Percentiles rank a stretch among this genome's conserved stretches.
Conservation (phyloP, 106 monocot genomes). For the Acorus calamus region DNA sequence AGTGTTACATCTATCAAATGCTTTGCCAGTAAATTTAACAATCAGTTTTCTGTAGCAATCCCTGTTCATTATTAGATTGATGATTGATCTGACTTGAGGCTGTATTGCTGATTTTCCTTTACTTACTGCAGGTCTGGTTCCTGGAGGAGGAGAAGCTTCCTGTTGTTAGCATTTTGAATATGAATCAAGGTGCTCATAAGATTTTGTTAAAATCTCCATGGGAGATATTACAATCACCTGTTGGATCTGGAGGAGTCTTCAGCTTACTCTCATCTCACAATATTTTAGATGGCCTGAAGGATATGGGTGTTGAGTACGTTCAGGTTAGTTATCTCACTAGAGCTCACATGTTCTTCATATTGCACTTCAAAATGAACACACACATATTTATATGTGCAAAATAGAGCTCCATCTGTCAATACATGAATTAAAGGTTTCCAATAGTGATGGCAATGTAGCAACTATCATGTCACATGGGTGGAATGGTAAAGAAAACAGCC, state of each 20-base stretch:
- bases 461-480: no score
- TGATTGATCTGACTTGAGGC: no score
- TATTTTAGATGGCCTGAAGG: constrained; percentile 32
- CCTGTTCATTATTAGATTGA: no score
- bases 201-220: constrained; percentile 57
- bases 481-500: no score
- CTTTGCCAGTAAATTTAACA: no score
- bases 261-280: constrained; percentile 41
- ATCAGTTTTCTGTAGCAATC: no score
- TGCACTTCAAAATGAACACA: not conserved
- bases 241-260: constrained; percentile 70
- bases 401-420: not conserved
- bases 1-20: no score
- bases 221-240: constrained; percentile 57
- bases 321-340: constrained; percentile 37
- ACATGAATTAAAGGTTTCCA: no score
- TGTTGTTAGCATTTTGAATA: constrained; percentile 18
- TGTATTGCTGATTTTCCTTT: not conserved
- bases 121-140: constrained; percentile 47
- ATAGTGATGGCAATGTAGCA: no score
- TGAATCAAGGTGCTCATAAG: constrained; percentile 19
- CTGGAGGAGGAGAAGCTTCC: constrained; percentile 68
- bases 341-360: not conserved
- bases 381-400: not conserved
- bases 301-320: constrained; percentile 60